phyloP scores from a whole-genome alignment of 2,329 filamentous ascomycete genomes.

The Xylaria sp. region DNA sequence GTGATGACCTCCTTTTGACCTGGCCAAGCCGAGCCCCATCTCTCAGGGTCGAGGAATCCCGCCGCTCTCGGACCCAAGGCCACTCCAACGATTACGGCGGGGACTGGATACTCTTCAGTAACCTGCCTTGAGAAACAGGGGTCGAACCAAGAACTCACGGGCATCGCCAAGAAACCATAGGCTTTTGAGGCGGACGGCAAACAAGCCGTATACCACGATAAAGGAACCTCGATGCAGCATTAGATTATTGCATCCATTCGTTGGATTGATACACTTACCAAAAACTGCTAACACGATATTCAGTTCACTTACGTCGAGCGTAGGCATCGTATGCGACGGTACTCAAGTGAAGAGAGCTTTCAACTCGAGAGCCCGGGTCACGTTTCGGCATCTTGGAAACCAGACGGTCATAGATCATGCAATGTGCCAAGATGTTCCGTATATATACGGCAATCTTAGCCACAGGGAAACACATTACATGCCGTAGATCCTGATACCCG shows the following conservation, averaged over 20 bases:
- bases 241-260: background rate
- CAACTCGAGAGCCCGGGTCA: conserved; percentile 2
- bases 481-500: conserved; percentile 15
- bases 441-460: conserved; percentile 9
- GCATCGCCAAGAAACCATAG: conserved; percentile 52
- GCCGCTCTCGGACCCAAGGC: conserved; percentile 50
- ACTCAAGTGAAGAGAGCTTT: background rate
- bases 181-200: conserved; percentile 49
- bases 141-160: conserved; percentile 33
- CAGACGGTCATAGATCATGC: background rate
- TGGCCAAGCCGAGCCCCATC: conserved; percentile 35
- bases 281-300: conserved; percentile 46
- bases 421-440: conserved; percentile 22
- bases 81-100: conserved; percentile 50
- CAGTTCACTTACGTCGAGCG: conserved; percentile 46
- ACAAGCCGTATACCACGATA: conserved; percentile 44
- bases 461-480: conserved; percentile 5
- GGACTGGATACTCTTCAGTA: conserved; percentile 37
- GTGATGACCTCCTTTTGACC: conserved; percentile 38
- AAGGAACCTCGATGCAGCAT: conserved; percentile 37
- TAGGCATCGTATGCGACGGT: conserved; percentile 35
- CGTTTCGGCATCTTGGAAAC: conserved; percentile 3
- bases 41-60: conserved; percentile 44
- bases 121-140: background rate
- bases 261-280: conserved; percentile 30